These are phyloP conservation scores for Notholithocarpus densiflorus DNA, from an alignment of 306 rosid genomes.

Conservation along the genomic window DNA sequence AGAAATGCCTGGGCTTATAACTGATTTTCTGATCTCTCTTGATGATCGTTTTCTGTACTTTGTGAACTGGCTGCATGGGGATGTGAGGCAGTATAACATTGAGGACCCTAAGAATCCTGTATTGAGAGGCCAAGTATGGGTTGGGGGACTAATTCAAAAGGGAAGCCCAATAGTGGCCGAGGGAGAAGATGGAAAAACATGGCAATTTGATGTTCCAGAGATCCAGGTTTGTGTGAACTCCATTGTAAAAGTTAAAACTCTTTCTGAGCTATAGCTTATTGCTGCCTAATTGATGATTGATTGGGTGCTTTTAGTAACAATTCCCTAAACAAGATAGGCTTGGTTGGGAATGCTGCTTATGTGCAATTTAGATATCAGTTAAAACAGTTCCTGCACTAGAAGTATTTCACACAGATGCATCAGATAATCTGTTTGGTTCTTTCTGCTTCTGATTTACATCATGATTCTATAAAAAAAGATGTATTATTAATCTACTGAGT, in stretches of 20 bases:
- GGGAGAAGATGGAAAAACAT: slow-evolving; percentile 65
- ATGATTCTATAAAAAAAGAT: background rate
- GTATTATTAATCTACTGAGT: background rate
- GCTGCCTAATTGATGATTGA: background rate
- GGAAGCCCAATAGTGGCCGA: slow-evolving; percentile 64
- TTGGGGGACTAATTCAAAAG: slow-evolving; percentile 77
- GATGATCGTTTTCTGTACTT: slow-evolving; percentile 84
- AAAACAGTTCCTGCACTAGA: background rate
- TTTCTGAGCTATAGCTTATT: background rate
- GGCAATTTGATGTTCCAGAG: slow-evolving; percentile 79
- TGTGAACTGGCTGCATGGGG: slow-evolving; percentile 98
- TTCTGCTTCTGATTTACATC: background rate
- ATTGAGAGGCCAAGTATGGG: slow-evolving; percentile 82
- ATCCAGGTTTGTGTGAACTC: slow-evolving; percentile 53
- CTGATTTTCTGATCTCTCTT: slow-evolving; percentile 83
- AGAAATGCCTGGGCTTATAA: slow-evolving; percentile 93
- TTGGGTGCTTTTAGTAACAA: background rate
- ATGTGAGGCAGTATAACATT: slow-evolving; percentile 84
- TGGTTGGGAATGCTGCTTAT: background rate
- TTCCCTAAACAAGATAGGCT: background rate
- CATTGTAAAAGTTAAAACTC: background rate
- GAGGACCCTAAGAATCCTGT: slow-evolving; percentile 71
- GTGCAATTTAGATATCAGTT: background rate
- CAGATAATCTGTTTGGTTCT: background rate
- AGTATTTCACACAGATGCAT: background rate